Evolutionary conservation across 495 filamentous ascomycete genomes (phyloP).

Genomic region (Bryoglossum gracile): DNA sequence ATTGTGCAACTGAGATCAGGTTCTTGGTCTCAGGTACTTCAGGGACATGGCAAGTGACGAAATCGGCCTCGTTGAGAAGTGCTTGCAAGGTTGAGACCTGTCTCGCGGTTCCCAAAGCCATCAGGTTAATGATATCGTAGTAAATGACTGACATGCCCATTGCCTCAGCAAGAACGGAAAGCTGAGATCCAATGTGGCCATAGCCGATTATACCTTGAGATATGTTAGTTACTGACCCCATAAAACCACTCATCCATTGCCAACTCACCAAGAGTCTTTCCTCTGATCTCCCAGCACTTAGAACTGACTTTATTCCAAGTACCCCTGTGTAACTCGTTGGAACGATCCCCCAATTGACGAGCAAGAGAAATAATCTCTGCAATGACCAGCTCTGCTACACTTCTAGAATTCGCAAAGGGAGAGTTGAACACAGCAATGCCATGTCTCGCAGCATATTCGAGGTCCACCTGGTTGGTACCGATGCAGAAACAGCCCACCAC

Average conservation of each 20-base stretch:
- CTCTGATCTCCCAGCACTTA: slow-evolving; percentile 96
- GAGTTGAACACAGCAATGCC: slow-evolving; percentile 99
- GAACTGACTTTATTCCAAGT: slow-evolving; percentile 97
- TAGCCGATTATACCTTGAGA: slow-evolving; percentile 87
- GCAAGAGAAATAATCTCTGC: slow-evolving; percentile 87
- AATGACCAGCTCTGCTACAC: slow-evolving; percentile 93
- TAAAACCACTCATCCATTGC: background rate
- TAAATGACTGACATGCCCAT: slow-evolving; percentile 98
- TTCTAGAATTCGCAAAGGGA: slow-evolving; percentile 94
- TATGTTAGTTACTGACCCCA: slow-evolving; percentile 12
- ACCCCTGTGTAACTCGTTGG: slow-evolving; percentile 87
- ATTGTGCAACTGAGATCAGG: slow-evolving; percentile 70
- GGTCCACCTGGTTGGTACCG: slow-evolving; percentile 96
- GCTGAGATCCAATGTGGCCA: slow-evolving; percentile 93
- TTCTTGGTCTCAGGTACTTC: slow-evolving; percentile 86
- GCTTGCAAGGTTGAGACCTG: slow-evolving; percentile 73
- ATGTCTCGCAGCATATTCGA: slow-evolving; percentile 81
- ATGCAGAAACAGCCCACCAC: slow-evolving; percentile 99
- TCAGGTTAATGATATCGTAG: slow-evolving; percentile 86
- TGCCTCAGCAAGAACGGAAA: slow-evolving; percentile 91
- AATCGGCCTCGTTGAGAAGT: slow-evolving; percentile 76
- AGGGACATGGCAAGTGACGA: slow-evolving; percentile 90
- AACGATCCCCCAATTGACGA: slow-evolving; percentile 87
- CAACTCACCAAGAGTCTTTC: slow-evolving; percentile 79
- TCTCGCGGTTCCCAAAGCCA: slow-evolving; percentile 80